A percentile compares a stretch with the other conserved stretches of the same genome.
These are phyloP conservation scores for Saccharomyces kudriavzevii DNA, from an alignment of 805 yeast species.

Conservation along the genomic window DNA sequence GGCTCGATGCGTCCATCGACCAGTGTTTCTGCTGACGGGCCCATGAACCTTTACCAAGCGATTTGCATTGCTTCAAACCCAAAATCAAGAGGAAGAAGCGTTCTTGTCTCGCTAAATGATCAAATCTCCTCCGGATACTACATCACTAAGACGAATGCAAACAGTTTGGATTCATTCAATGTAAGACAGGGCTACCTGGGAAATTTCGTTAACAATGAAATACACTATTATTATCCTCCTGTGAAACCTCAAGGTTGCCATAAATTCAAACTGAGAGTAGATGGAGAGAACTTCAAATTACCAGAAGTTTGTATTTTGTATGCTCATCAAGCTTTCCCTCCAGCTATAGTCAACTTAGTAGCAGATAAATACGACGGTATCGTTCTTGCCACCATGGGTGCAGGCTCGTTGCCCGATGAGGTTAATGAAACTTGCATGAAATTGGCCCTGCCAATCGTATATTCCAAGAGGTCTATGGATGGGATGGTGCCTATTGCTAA, in stretches of 20 bases:
- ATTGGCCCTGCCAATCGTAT: conserved; percentile 45
- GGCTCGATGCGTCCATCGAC: conserved; percentile 74
- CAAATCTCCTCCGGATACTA: conserved; percentile 63
- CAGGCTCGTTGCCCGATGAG: conserved; percentile 51
- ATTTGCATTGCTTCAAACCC: conserved; percentile 51
- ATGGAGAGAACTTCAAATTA: conserved; percentile 8
- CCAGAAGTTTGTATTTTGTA: conserved; percentile 46
- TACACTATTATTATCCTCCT: conserved; percentile 58
- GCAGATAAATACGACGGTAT: conserved; percentile 45
- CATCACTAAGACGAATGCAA: conserved; percentile 63
- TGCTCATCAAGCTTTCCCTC: conserved; percentile 53
- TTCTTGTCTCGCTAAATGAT: conserved; percentile 58
- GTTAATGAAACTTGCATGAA: conserved; percentile 40
- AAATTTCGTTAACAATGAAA: conserved; percentile 56
- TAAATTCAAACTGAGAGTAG: conserved; percentile 33
- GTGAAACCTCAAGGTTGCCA: conserved; percentile 46
- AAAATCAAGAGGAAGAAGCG: conserved; percentile 48
- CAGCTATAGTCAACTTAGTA: conserved; percentile 39
- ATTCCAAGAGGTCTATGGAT: conserved; percentile 60
- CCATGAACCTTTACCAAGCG: conserved; percentile 65
- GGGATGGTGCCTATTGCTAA: conserved; percentile 58
- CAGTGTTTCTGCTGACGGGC: conserved; percentile 63
- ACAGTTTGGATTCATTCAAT: conserved; percentile 62
- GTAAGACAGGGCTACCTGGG: conserved; percentile 67
- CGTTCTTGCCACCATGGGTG: conserved; percentile 64